Evolutionary conservation across 2,329 filamentous ascomycete genomes (phyloP), one percentile per base, ranked within the genome.

Genomic region (Ophiostoma tasmaniense): DNA sequence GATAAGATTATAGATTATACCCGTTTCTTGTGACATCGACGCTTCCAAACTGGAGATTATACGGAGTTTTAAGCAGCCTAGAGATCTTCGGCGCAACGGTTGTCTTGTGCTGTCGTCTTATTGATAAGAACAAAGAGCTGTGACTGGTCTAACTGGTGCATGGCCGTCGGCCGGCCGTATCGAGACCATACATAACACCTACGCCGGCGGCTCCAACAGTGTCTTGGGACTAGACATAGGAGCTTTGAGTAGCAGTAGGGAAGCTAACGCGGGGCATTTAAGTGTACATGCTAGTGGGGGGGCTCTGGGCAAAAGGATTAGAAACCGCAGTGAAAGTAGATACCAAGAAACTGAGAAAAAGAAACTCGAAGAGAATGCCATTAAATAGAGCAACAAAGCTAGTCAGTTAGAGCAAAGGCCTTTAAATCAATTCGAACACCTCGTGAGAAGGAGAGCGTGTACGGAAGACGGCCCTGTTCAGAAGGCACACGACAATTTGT

Each of bases 121-220:
- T 30, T 37, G 59, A 62, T 62, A 62, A 62, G 59, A 33, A 33
- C 59, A 62, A 35, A 33, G 14, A 11, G n/a, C 28, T 62, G 59
- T 62, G 59, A 37, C 59, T 62, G 59, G 59, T n/a, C 59, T 62
- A 35, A 30, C 11, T 33, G 2, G 59, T 62, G 59, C 59, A 62
- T 62, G 59, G 59, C 59, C 59, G 59, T 62, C 59, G 59, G 59
- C 59, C 59, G 59, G 59, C 59, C 28, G 30, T 35, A 22, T 35
- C 30, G 13, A 33, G 25, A 20, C 28, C 59, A 62, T 35, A 33
- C 6, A n/a, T 14, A 4, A 62, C 37, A 13, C 17, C 22, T 55
- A 25, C 50, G 61, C 61, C 55, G 55, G 55, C 55, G 25, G 55
- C 55, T 33, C 59, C 10, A 62, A 30, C 7, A 62, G 59, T 25